Conservation (phyloP, 371 early-diverging fungal species). For the Apophysomyces sp. region DNA sequence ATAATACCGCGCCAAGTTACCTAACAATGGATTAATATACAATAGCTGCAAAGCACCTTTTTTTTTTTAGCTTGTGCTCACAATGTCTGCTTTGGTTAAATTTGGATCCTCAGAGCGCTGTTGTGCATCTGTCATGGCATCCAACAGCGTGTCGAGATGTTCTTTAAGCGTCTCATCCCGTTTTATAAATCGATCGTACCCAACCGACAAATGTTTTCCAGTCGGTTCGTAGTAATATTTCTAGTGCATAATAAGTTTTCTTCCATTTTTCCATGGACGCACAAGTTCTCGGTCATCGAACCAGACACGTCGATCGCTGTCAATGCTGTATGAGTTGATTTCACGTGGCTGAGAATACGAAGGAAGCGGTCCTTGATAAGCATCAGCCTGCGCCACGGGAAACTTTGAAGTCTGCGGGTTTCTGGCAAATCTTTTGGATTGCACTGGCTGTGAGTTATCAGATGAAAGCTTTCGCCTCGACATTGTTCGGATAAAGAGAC, state of each 20-base stretch:
- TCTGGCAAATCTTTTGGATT: background rate
- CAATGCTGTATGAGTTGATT: constrained; percentile 75
- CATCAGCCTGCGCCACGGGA: constrained; percentile 2
- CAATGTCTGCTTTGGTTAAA: constrained; percentile 38
- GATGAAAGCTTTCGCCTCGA: background rate
- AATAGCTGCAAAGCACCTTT: no score
- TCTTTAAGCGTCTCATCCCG: constrained; percentile 66
- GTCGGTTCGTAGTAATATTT: constrained; percentile 72
- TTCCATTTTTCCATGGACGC: constrained; percentile 3
- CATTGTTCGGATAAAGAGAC: background rate
- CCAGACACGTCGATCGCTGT: constrained; percentile 57
- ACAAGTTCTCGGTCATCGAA: constrained; percentile 73
- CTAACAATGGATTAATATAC: constrained; percentile 8
- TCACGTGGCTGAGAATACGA: constrained; percentile 75
- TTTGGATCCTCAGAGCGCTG: constrained; percentile 5
- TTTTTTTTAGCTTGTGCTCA: constrained; percentile 21
- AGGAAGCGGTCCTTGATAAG: constrained; percentile 54
- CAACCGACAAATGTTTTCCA: constrained; percentile 54
- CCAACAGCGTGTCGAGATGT: constrained; percentile 80
- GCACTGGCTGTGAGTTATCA: background rate
- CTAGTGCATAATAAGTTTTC: constrained; percentile 24
- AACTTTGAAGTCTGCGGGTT: background rate
- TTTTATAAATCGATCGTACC: constrained; percentile 60
- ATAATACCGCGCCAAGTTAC: constrained; percentile 80
- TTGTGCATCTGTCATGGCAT: constrained; percentile 48